Base-by-base conservation (phyloP, 352 stramenopile genomes). In the Peronospora belbahrii region DNA sequence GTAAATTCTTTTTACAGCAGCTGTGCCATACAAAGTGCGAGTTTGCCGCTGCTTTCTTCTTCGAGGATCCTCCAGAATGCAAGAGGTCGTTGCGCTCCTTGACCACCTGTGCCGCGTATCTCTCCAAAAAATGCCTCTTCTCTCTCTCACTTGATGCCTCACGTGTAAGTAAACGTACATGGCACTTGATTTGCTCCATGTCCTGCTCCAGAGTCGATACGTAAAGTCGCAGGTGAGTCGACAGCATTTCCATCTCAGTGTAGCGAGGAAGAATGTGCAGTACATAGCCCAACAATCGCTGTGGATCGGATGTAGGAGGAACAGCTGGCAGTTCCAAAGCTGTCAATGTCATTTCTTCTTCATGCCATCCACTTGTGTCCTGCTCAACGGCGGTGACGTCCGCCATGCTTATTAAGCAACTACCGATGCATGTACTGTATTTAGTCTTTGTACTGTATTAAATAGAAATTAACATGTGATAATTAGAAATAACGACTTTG, bases 41-140 rank as follows among this genome's bases (percentile, higher is more conserved):
- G 2, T 22, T 19, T 6, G 36, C 13, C 4, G 44, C 6, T 6
- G 35, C 22, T 17, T 66, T 74, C 45, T 83, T 82, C 53, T 70
- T 67, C 22, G 55, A 63, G 0, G 51, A 53, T 4, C 58, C 58
- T 46, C 68, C 79, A 7, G 67, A 59, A 18, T 92, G 81, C 23
- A 92, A 54, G 33, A 89, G 37, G 13, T 89, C 77, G 48, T 92
- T 92, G 30, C 81, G 71, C 52, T 92, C 81, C 48, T 92, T 89
- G 3, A 92, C 75, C n/a, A 92, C 59, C 43, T 92, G 77, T 2
- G 71, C 74, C 6, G 81, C 81, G 37, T 92, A 92, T 18, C 74
- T 61, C 48, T 92, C 81, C 1, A 92, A 43, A 46, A 89, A 92
- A 23, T 80, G 62, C 22, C 83, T 86, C 56, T 88, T 88, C 43